A percentile compares a stretch with the other conserved stretches of the same genome.
Conservation (phyloP, 345 rosid genomes). For the Citrus mangshanensis region DNA sequence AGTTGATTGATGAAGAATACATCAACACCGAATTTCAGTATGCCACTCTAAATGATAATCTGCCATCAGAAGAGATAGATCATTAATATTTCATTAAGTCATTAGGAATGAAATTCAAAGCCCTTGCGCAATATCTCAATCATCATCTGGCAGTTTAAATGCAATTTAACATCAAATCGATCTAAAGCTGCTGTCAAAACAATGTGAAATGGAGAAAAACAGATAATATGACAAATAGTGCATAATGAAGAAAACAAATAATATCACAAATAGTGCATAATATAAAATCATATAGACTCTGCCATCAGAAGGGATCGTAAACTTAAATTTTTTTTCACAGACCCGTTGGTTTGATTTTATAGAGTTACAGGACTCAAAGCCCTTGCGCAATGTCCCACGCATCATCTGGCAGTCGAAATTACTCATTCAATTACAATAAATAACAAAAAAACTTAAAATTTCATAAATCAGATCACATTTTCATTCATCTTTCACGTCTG, state of each 20-base stretch:
- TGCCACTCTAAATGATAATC: neutral
- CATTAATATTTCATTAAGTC: slow-evolving; percentile 11
- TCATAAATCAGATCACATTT: neutral
- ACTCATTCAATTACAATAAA: neutral
- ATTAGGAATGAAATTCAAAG: slow-evolving; percentile 22
- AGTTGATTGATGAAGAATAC: neutral
- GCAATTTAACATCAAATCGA: neutral
- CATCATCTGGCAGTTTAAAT: slow-evolving; percentile 18
- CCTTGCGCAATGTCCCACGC: slow-evolving; percentile 34
- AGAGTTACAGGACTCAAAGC: slow-evolving; percentile 27
- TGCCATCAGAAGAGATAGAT: slow-evolving; percentile 18
- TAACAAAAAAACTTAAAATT: neutral
- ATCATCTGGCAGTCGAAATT: slow-evolving; percentile 18
- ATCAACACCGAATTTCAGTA: neutral
- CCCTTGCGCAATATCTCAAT: slow-evolving; percentile 27
- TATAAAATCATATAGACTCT: neutral
- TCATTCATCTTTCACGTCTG: neutral
- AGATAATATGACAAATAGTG: neutral
- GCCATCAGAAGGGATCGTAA: slow-evolving; percentile 17
- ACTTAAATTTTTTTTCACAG: slow-evolving; percentile 19
- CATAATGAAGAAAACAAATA: too few relatives aligned
- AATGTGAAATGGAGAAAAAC: neutral
- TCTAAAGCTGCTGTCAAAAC: neutral
- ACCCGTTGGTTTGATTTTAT: neutral
- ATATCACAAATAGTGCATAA: neutral